These are phyloP conservation scores for Pleurotus cornucopiae DNA, from an alignment of 768 basidiomycete species.

Conservation along the genomic window DNA sequence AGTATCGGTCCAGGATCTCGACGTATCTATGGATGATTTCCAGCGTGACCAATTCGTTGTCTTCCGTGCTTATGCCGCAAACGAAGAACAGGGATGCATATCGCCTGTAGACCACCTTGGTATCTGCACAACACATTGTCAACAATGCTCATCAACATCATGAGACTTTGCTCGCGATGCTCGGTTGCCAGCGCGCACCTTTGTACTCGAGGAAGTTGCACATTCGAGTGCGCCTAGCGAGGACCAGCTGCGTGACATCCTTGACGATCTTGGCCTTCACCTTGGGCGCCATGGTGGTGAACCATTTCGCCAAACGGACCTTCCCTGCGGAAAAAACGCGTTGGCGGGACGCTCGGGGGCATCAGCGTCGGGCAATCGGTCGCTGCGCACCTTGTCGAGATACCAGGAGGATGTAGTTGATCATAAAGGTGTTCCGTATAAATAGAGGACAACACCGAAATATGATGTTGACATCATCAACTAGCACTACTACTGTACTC, in stretches of 20 bases:
- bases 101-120: conserved; percentile 88
- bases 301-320: conserved; percentile 96
- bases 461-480: conserved; percentile 8
- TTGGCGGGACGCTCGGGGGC: background rate
- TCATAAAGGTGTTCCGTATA: conserved; percentile 39
- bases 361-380: background rate
- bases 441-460: conserved; percentile 1
- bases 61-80: conserved; percentile 72
- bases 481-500: background rate
- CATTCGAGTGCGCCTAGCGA: conserved; percentile 84
- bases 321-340: conserved; percentile 55
- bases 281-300: conserved; percentile 76
- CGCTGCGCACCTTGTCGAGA: conserved; percentile 77
- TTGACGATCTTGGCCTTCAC: conserved; percentile 88
- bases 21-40: conserved; percentile 95
- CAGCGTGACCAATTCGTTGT: conserved; percentile 90
- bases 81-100: conserved; percentile 97
- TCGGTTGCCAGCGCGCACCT: conserved; percentile 43
- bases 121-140: conserved; percentile 10
- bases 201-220: conserved; percentile 98
- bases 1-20: conserved; percentile 86
- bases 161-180: too few species aligned
- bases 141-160: background rate
- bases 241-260: conserved; percentile 91
- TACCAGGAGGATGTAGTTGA: conserved; percentile 91